Conservation (phyloP, 805 yeast genomes). For the Saturnispora diversa region DNA sequence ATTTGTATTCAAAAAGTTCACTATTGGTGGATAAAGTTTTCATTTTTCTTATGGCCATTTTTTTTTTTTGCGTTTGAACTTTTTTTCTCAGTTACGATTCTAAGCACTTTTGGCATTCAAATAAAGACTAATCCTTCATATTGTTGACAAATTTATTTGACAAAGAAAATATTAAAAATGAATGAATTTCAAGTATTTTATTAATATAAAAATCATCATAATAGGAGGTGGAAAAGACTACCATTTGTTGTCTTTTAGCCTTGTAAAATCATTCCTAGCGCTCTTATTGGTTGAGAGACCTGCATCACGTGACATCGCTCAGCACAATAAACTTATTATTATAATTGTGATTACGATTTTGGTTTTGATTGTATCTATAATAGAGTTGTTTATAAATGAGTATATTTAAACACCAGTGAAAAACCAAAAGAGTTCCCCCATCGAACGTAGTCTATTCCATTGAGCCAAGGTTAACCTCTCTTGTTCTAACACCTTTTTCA, state of each 20-base stretch:
- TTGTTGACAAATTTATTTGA: too few species aligned
- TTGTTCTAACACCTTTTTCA: conserved; percentile 49
- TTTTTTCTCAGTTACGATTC: too few species aligned
- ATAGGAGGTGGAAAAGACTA: too few species aligned
- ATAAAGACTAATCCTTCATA: too few species aligned
- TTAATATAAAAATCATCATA: too few species aligned
- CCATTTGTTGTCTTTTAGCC: too few species aligned
- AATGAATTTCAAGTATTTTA: not conserved
- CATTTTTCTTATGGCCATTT: too few species aligned
- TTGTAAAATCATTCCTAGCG: conserved; percentile 1
- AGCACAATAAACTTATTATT: not conserved
- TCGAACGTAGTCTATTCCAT: conserved; percentile 44
- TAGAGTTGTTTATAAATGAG: not conserved
- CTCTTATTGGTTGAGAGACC: conserved; percentile 5
- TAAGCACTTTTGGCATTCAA: too few species aligned
- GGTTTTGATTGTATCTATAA: too few species aligned
- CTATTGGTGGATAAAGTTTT: not conserved
- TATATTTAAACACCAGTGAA: conserved; percentile 11
- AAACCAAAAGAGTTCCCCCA: conserved; percentile 49
- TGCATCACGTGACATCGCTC: conserved; percentile 7
- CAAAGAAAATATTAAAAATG: too few species aligned
- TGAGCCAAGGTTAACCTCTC: conserved; percentile 50
- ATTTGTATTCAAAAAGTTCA: not conserved
- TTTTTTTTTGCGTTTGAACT: too few species aligned
- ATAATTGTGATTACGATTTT: not conserved